Base-by-base conservation (phyloP, 2,329 filamentous ascomycete genomes). In the Colletotrichum higginsianum region DNA sequence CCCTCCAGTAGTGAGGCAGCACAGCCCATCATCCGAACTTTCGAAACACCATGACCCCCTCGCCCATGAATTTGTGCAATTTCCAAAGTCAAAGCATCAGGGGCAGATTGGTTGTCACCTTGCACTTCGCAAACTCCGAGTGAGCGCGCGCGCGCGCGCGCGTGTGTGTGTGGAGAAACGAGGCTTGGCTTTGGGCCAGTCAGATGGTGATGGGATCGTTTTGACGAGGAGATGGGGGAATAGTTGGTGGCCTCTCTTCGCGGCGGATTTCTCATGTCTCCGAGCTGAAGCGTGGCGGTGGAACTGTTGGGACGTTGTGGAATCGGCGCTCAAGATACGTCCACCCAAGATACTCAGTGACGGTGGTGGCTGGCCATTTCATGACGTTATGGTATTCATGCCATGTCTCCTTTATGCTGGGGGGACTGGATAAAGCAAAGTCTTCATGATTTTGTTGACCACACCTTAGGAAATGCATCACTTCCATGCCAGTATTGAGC, bases 11-110 rank as follows among this genome's bases (percentile, higher is more conserved):
- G 47, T 72, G 66, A 72, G 56, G 70, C 66, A 71, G 61, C 70
- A 72, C 61, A 71, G 70, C 70, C 68, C 66, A 44, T 72, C 69
- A 65, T 69, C 66, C 61, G 70, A 70, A 72, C 55, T 56, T 70
- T 71, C 56, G 70, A 70, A 72, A 72, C 66, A 56, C 21, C 55
- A 60, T 21, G 47, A 53, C 9, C 67, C 60, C 55, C 49, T 60
- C 64, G 40, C 38, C 70, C 70, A 70, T 71, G 53, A 66, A 55
- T 13, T 52, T 56, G 47, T 23, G 38, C 46, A 68, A 63, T 68
- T 60, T 62, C 56, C 53, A 47, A 60, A 44, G 57, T 63, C 68
- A 67, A 38, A 68, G 68, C 52, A 67, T 9, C 61, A 65, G 42
- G 46, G 46, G 21, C 35, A 69, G 56, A 49, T 23, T 66, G 67